Evolutionary conservation across 352 stramenopile species (phyloP).

Genomic region (Pythium volutum): DNA sequence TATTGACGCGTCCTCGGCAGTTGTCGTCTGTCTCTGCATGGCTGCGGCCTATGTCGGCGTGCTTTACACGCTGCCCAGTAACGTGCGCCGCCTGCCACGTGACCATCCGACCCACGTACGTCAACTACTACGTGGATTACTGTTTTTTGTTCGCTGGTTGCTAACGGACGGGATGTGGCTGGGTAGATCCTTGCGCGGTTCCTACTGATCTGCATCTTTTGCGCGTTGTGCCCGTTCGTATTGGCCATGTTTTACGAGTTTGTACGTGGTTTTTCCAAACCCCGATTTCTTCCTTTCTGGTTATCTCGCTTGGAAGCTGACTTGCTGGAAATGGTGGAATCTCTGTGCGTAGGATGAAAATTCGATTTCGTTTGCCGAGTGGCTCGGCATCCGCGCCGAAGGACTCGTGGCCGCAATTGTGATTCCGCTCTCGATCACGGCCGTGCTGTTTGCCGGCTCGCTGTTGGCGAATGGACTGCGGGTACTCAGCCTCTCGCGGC

Average conservation of each 20-base stretch:
- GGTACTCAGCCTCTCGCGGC: conserved; percentile 72
- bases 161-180: too few relatives aligned
- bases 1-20: conserved; percentile 55
- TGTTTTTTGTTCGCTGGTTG: too few relatives aligned
- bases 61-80: conserved; percentile 76
- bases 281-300: background rate
- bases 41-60: conserved; percentile 81
- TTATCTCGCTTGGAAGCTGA: background rate
- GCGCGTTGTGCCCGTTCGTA: conserved; percentile 76
- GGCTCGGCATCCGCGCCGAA: conserved; percentile 76
- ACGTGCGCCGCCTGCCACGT: conserved; percentile 70
- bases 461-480: conserved; percentile 70
- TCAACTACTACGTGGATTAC: background rate
- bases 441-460: conserved; percentile 75
- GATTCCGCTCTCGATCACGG: conserved; percentile 64
- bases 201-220: conserved; percentile 87
- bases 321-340: background rate
- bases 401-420: conserved; percentile 52
- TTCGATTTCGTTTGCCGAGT: conserved; percentile 78
- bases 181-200: conserved; percentile 81
- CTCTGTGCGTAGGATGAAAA: conserved; percentile 50
- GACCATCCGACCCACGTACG: conserved; percentile 84
- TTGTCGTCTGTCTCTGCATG: conserved; percentile 80
- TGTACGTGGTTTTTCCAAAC: conserved; percentile 52
- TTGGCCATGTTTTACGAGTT: conserved; percentile 82